Evolutionary conservation across 306 rosid species (phyloP), one percentile per base, ranked within the genome.

Genomic region (Sechiopsis laciniata): DNA sequence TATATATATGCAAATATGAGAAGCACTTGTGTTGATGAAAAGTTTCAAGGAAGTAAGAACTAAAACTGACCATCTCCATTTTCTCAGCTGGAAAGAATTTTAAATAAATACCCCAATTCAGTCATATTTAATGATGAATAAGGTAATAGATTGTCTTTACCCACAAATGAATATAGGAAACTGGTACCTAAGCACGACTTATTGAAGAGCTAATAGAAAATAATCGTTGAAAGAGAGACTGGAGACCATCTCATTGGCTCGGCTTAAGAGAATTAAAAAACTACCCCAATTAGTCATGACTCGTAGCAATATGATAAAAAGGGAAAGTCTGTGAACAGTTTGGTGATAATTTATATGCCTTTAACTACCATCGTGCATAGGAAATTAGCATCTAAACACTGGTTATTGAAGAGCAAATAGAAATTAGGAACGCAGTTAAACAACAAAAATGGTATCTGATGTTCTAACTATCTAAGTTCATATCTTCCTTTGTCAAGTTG

Each of bases 11-110:
- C 26, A 7, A 4, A 58, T 9, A 42, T 45, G 55, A 45, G 53
- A 65, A 65, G 72, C 55, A 45, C 72, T 17, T 65, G 2, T 66
- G 35, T 19, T 46, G n/a, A 66, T 45, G 55, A 66, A 46, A 66
- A 11, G 51, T 35, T 35, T 8, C 12, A 16, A 63, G 22, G 72
- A 40, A 40, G 48, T 9, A 42, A 10, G 46, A 45, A 54, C 21
- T 19, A 11, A 42, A n/a, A 65, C 71, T 66, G n/a, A 11, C 53
- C 17, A 66, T 4, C 55, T 26, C n/a, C 22, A 20, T 42, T 42
- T 45, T 17, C n/a, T 37, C 4, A 45, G 52, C 54, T 66, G 20
- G 19, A 37, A 22, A 35, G 26, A 64, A 16, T 64, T 37, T 13
- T 6, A 19, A 64, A 64, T 42, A 32, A 40, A 16, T 11, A 0